phyloP scores from a whole-genome alignment of 139 green algal genomes.

The Coccomyxa sp. region DNA sequence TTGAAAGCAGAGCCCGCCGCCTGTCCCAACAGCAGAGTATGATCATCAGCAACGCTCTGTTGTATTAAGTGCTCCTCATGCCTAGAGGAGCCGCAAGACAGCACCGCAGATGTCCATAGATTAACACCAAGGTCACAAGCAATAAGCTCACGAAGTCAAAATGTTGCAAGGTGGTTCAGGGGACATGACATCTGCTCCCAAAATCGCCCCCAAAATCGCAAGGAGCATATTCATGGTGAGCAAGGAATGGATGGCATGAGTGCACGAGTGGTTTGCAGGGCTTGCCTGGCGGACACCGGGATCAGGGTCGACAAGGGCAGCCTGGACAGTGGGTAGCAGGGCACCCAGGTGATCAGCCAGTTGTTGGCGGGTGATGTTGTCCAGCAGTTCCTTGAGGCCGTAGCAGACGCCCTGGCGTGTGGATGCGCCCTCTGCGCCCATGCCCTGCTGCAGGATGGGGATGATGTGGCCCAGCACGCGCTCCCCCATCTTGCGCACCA shows the following conservation, averaged over 20 bases:
- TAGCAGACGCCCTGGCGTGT: conserved; percentile 66
- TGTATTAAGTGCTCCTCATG: no score
- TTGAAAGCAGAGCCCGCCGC: conserved; percentile 83
- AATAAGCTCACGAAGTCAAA: no score
- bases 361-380: conserved; percentile 72
- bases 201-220: neutral
- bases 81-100: no score
- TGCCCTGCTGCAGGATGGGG: conserved; percentile 77
- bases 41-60: no score
- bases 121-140: neutral
- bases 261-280: neutral
- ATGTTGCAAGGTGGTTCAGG: neutral
- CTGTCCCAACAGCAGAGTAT: conserved; percentile 29
- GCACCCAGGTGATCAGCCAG: conserved; percentile 77
- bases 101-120: neutral
- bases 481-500: conserved; percentile 96
- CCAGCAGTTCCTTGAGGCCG: conserved; percentile 77
- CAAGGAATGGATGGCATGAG: no score
- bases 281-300: conserved; percentile 38
- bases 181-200: neutral
- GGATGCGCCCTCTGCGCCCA: conserved; percentile 9
- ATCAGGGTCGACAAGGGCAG: conserved; percentile 78
- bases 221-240: neutral
- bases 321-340: conserved; percentile 80
- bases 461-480: conserved; percentile 84